Evolutionary conservation across 1,284 basidiomycete species (phyloP), one percentile per base, ranked within the genome.

Genomic region (Coniferiporia sulphurascens): DNA sequence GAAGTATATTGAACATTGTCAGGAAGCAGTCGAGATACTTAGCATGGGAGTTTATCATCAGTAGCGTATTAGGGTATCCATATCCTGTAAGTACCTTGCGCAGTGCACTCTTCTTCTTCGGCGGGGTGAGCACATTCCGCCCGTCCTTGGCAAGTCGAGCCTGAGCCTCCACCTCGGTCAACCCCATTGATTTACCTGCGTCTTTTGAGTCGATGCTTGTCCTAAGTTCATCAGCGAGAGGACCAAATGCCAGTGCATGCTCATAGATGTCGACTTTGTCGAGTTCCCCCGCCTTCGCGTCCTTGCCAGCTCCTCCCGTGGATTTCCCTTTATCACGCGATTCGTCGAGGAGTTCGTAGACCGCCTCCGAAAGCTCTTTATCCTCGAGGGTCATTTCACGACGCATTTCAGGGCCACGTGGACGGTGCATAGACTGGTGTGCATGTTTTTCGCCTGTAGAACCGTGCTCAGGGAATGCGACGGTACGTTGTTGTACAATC

Each of bases 1-100:
- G 73, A 48, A 87, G 73, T 62, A 87, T 76, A 71, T 87, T 87
- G 73, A 87, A 87, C 80, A 87, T 80, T 5, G 83, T 83, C 61
- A 79, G 65, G 17, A 87, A 73, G 48, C 83, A 81, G 67, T 86
- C 84, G 51, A 84, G 66, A 67, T 86, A 87, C 84, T 85, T 63
- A 9, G 56, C 44, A 63, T 22, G 22, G 56, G 22, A 62, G 56
- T 27, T 56, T 12, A 34, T 27, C 22, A 49, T 49, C 41, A 22
- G 6, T 36, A 15, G 38, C 15, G 7, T 12, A 41, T 41, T 2
- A 41, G 38, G 38, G 3, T 10, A 41, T 52, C 43, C 60, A 56
- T 35, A 36, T 32, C 49, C 19, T n/a, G 35, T 56, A 62, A 72
- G 34, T 62, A 85, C 85, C 79, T 85, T 85, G 64, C 79, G 77